Evolutionary conservation across 495 filamentous ascomycete genomes (phyloP).

Genomic region (Annulohypoxylon moriforme): DNA sequence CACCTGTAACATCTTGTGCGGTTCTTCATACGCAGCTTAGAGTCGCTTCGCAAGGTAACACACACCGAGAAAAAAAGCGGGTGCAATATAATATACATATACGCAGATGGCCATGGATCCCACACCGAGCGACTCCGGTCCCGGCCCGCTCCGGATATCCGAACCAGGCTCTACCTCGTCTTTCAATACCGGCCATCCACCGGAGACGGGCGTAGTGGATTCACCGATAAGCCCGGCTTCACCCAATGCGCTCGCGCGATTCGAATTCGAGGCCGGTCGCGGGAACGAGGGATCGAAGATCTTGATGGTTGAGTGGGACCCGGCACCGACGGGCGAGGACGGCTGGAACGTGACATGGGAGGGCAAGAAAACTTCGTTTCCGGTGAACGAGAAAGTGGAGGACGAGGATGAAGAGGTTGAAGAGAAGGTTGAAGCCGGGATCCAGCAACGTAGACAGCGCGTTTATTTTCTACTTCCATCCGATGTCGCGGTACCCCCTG

Average conservation of each 20-base stretch:
- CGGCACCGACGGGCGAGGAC: constrained; percentile 58
- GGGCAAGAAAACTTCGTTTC: constrained; percentile 73
- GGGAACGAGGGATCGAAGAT: constrained; percentile 87
- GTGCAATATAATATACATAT: background rate
- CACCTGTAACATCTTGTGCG: constrained; percentile 28
- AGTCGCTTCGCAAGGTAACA: constrained; percentile 17
- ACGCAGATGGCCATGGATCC: constrained; percentile 32
- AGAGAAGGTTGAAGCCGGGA: constrained; percentile 71
- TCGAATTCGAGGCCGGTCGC: constrained; percentile 82
- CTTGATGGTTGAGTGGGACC: constrained; percentile 86
- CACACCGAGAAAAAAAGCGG: constrained; percentile 2
- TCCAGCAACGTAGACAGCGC: constrained; percentile 67
- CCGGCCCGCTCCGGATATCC: constrained; percentile 37
- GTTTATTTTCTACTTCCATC: constrained; percentile 81
- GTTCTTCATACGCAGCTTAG: constrained; percentile 15
- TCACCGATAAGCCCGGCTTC: constrained; percentile 57
- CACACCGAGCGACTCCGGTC: constrained; percentile 32
- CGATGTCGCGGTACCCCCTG: constrained; percentile 70
- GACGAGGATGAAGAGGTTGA: constrained; percentile 76
- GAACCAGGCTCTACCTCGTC: constrained; percentile 17
- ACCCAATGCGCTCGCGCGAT: constrained; percentile 69
- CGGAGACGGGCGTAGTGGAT: constrained; percentile 46
- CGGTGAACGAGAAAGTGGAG: constrained; percentile 65
- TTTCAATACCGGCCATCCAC: constrained; percentile 15
- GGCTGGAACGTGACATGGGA: constrained; percentile 83